Base-by-base conservation (phyloP, 23 red algal species). In the Gracilariopsis chorda region DNA sequence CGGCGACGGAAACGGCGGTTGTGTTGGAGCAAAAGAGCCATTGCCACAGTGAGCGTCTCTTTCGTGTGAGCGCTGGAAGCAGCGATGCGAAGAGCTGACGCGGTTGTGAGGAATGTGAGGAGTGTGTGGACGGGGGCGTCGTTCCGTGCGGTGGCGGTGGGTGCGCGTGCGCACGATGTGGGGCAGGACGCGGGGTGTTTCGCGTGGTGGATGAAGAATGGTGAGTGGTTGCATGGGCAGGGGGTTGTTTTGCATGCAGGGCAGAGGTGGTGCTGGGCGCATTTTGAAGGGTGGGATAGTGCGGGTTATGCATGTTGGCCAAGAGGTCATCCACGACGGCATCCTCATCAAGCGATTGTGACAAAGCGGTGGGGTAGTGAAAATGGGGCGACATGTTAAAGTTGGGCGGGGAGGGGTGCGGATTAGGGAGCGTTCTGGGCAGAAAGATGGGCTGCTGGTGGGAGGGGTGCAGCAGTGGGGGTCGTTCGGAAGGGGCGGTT, bases 291-390 rank as follows among this genome's bases (percentile, higher is more conserved):
- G 45, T 48, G 28, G 59, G 78, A 55, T 61, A 83, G 16, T 42
- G 60, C 14, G 45, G 65, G 7, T 59, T 87, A 29, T 74, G 46
- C 46, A 70, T 57, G 20, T 42, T 40, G 16, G 76, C 25, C 19
- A 87, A 24, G 27, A 87, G 55, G 29, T 87, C 82, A 74, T 87
- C 82, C 13, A 87, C 65, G 42, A 87, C 82, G 40, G 82, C 82
- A 71, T 87, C 82, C 59, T 87, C 82, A 63, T 52, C 48, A 24
- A 87, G 44, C 69, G 60, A 70, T 25, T 87, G 60, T 6, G 82
- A 74, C 19, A 87, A 47, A 14, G 82, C 82, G 44, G 82, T 2
- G 9, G 82, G 82, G 32, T 87, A 87, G 6, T 25, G 58, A 27
- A 87, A 87, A 52, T 40, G 43, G 23, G 33, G 62, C 0, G 25